Conservation (phyloP, 108 stramenopile genomes). For the Nitzschia putrida region DNA sequence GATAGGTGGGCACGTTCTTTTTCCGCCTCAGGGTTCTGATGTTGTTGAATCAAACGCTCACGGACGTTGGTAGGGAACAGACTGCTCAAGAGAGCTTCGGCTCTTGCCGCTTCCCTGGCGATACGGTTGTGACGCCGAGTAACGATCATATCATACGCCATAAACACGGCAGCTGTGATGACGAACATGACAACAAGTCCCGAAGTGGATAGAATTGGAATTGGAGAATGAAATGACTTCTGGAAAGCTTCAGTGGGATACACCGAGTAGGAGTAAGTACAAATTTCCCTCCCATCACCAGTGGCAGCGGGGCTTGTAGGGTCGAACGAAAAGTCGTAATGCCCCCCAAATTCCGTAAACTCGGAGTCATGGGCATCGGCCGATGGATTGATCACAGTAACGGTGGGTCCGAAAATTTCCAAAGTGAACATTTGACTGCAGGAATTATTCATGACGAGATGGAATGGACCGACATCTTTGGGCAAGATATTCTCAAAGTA, state of each 20-base stretch:
- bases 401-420: no score
- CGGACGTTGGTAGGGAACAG: conserved; percentile 40
- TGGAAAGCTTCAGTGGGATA: conserved; percentile 13
- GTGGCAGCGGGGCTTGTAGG: no score
- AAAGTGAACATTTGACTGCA: no score
- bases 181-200: conserved; percentile 17
- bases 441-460: no score
- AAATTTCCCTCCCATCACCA: neutral
- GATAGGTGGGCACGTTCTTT: neutral
- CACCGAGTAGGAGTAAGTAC: neutral
- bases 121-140: conserved; percentile 18
- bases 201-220: conserved; percentile 5
- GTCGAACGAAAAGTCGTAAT: no score
- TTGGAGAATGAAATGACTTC: neutral
- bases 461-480: no score
- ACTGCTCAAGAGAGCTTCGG: conserved; percentile 26
- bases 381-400: no score
- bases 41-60: conserved; percentile 26
- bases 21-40: conserved; percentile 12
- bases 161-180: conserved; percentile 22
- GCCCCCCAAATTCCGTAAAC: no score
- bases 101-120: conserved; percentile 15
- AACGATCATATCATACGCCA: conserved; percentile 28
- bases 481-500: no score
- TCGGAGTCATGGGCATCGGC: no score